These are phyloP conservation scores for Physocladia obscura DNA, from an alignment of 192 early-diverging fungal species.

Conservation along the genomic window DNA sequence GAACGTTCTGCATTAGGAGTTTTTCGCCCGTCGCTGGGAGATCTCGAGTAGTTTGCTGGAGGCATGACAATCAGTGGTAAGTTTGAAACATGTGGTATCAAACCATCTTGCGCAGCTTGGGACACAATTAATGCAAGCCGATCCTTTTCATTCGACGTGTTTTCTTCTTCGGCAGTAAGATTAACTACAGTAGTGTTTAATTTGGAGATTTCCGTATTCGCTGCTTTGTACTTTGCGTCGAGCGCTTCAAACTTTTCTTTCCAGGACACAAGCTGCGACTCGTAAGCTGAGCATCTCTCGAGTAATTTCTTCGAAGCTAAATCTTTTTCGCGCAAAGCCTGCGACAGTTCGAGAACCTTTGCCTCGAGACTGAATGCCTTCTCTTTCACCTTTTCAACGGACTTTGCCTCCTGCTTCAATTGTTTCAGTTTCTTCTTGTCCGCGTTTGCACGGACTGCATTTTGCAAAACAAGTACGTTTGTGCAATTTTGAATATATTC, in stretches of 20 bases:
- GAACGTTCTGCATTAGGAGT: background rate
- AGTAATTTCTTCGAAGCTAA: slow-evolving; percentile 61
- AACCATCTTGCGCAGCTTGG: background rate
- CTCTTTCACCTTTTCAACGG: slow-evolving; percentile 85
- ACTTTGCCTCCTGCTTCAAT: slow-evolving; percentile 76
- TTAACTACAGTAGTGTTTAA: slow-evolving; percentile 28
- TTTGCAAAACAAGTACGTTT: slow-evolving; percentile 75
- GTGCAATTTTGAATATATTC: slow-evolving; percentile 53
- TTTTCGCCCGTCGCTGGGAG: too few species aligned
- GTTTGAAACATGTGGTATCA: slow-evolving; percentile 42
- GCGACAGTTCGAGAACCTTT: slow-evolving; percentile 89
- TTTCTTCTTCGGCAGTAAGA: background rate
- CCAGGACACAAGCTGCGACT: slow-evolving; percentile 65
- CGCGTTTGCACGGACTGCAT: slow-evolving; percentile 67
- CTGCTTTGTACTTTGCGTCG: slow-evolving; percentile 55
- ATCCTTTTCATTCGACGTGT: background rate
- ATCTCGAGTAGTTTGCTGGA: background rate
- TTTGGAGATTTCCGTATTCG: slow-evolving; percentile 36
- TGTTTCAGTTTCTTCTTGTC: slow-evolving; percentile 66
- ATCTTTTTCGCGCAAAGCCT: slow-evolving; percentile 61
- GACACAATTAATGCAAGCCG: background rate
- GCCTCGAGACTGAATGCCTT: slow-evolving; percentile 84
- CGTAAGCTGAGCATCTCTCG: slow-evolving; percentile 56
- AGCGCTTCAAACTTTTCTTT: slow-evolving; percentile 64
- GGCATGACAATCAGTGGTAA: background rate